phyloP scores from a whole-genome alignment of 2,329 filamentous ascomycete species.

The Trichoderma simmonsii region DNA sequence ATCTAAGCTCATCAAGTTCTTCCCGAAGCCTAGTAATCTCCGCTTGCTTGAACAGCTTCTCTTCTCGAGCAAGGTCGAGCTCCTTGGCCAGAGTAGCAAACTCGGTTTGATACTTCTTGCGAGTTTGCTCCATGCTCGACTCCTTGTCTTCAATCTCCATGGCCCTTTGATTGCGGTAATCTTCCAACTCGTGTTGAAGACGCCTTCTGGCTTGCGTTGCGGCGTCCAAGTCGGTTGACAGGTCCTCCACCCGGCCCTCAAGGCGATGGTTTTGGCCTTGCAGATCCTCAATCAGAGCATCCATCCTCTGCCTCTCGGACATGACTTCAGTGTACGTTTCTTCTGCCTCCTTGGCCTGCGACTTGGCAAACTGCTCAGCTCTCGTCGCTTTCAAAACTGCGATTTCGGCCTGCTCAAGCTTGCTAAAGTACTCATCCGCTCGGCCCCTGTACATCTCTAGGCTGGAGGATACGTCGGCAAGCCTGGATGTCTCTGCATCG shows the following conservation, averaged over 20 bases:
- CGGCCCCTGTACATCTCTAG: slow-evolving; percentile 86
- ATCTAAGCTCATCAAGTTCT: slow-evolving; percentile 89
- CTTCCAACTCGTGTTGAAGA: slow-evolving; percentile 93
- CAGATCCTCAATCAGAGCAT: slow-evolving; percentile 80
- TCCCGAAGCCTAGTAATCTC: slow-evolving; percentile 89
- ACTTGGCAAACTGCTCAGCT: slow-evolving; percentile 90
- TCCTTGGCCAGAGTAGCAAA: slow-evolving; percentile 87
- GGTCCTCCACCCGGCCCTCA: slow-evolving; percentile 87
- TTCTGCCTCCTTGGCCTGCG: slow-evolving; percentile 85
- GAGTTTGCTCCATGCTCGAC: slow-evolving; percentile 90
- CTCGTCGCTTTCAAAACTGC: slow-evolving; percentile 87
- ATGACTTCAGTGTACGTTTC: slow-evolving; percentile 87
- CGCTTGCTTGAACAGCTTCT: slow-evolving; percentile 77
- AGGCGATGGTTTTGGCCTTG: slow-evolving; percentile 85
- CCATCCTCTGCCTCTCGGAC: slow-evolving; percentile 88
- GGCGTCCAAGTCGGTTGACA: slow-evolving; percentile 83
- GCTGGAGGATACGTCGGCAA: slow-evolving; percentile 79
- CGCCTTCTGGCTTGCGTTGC: slow-evolving; percentile 88
- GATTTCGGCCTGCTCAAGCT: slow-evolving; percentile 95
- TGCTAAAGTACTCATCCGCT: slow-evolving; percentile 94
- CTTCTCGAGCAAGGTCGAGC: slow-evolving; percentile 88
- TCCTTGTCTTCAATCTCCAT: slow-evolving; percentile 98
- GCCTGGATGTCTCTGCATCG: slow-evolving; percentile 81
- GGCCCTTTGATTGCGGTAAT: slow-evolving; percentile 90
- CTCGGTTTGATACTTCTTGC: slow-evolving; percentile 95